These are phyloP conservation scores for Geotrichum restrictum DNA, from an alignment of 1,139 yeast genomes.

Conservation along the genomic window DNA sequence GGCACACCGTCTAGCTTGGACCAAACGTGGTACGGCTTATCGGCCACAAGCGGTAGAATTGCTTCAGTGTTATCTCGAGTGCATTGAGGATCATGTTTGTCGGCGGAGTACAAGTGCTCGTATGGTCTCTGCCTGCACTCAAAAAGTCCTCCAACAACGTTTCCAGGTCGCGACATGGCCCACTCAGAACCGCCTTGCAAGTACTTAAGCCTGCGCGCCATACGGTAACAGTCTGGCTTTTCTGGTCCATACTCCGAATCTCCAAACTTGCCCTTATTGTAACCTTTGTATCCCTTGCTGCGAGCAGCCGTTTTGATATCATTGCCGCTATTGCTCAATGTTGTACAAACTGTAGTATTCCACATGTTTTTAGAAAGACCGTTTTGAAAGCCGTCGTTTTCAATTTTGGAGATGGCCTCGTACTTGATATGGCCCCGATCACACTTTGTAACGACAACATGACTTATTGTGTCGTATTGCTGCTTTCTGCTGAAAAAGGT, in stretches of 20 bases:
- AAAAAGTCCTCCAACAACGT: constrained; percentile 11
- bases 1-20: not conserved
- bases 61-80: constrained; percentile 4
- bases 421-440: constrained; percentile 13
- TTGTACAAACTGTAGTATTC: constrained; percentile 13
- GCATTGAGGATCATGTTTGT: constrained; percentile 3
- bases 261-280: not conserved
- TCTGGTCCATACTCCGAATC: not conserved
- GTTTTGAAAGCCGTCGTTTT: not conserved
- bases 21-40: constrained; percentile 8
- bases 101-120: not conserved
- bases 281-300: not conserved
- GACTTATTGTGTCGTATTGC: not conserved
- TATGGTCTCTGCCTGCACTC: constrained; percentile 2
- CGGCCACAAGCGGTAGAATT: constrained; percentile 12
- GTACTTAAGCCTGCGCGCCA: constrained; percentile 12
- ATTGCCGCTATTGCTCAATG: not conserved
- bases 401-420: constrained; percentile 7
- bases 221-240: constrained; percentile 6
- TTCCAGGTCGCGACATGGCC: constrained; percentile 7
- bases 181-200: not conserved
- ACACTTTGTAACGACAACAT: constrained; percentile 11
- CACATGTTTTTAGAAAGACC: constrained; percentile 2
- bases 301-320: not conserved
- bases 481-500: not conserved